A percentile compares a stretch with the other conserved stretches of the same genome.
phyloP scores from a whole-genome alignment of 106 monocot species.

The Dendrobium nobile region DNA sequence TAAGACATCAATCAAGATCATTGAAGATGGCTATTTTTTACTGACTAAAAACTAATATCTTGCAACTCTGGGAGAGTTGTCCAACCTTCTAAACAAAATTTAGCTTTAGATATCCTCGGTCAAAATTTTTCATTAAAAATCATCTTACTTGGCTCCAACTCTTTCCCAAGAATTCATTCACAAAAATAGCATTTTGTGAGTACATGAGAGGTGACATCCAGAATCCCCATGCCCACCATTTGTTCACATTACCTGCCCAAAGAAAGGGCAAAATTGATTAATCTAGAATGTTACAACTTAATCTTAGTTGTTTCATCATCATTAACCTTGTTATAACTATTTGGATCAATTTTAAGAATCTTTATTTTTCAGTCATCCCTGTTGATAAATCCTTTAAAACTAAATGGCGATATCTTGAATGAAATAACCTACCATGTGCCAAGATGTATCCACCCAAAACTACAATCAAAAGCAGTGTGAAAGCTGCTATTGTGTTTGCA shows the following conservation, averaged over 20 bases:
- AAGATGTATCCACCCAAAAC: constrained; percentile 28
- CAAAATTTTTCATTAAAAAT: background rate
- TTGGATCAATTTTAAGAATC: background rate
- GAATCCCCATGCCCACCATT: constrained; percentile 44
- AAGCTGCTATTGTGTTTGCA: constrained; percentile 28
- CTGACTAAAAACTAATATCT: background rate
- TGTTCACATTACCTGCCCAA: constrained; percentile 16
- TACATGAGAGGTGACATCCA: constrained; percentile 42
- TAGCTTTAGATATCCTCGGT: background rate
- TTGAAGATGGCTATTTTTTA: background rate
- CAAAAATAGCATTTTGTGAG: constrained; percentile 22
- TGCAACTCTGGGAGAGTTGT: background rate
- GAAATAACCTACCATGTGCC: constrained; percentile 1
- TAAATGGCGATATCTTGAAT: background rate
- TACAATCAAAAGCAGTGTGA: constrained; percentile 14
- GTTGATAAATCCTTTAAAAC: background rate
- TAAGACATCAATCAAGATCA: background rate
- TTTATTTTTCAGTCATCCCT: no score
- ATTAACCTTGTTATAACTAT: background rate
- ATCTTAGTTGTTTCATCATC: background rate
- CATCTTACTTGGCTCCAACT: constrained; percentile 25
- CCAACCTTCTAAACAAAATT: background rate
- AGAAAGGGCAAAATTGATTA: background rate
- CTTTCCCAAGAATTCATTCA: constrained; percentile 31
- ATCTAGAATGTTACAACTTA: background rate